phyloP scores from a whole-genome alignment of 371 early-diverging fungal genomes.

The Scutellospora calospora region DNA sequence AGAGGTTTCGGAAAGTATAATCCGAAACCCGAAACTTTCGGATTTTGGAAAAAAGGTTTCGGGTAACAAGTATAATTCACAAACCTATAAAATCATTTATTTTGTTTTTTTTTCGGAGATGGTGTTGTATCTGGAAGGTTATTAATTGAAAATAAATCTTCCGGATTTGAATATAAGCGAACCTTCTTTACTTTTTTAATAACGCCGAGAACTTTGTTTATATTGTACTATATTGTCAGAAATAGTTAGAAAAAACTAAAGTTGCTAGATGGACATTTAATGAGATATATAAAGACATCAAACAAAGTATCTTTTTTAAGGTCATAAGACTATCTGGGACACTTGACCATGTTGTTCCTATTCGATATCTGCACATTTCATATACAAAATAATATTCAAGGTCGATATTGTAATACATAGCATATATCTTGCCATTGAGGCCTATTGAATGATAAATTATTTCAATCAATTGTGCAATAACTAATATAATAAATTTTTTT shows the following conservation, averaged over 20 bases:
- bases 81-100: neutral
- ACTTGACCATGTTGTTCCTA: constrained; percentile 35
- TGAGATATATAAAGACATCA: neutral
- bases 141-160: constrained; percentile 32
- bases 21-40: too few relatives aligned
- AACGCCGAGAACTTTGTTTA: constrained; percentile 21
- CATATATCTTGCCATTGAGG: neutral
- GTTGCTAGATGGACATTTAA: too few relatives aligned
- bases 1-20: too few relatives aligned
- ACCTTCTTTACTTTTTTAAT: constrained; percentile 5
- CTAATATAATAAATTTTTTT: neutral
- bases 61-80: too few relatives aligned
- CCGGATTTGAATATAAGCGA: constrained; percentile 1
- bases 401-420: constrained; percentile 34
- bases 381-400: constrained; percentile 35
- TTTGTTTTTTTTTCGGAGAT: constrained; percentile 21
- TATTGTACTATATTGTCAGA: constrained; percentile 23
- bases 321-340: constrained; percentile 32
- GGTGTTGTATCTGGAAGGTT: constrained; percentile 32
- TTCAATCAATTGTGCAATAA: neutral
- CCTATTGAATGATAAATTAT: constrained; percentile 31
- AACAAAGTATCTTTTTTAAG: constrained; percentile 35
- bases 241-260: constrained; percentile 16
- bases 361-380: constrained; percentile 41
- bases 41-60: too few relatives aligned